A percentile compares a stretch with the other conserved stretches of the same genome.
Conservation (phyloP, 2,329 filamentous ascomycete genomes). For the Penicillium sp. region DNA sequence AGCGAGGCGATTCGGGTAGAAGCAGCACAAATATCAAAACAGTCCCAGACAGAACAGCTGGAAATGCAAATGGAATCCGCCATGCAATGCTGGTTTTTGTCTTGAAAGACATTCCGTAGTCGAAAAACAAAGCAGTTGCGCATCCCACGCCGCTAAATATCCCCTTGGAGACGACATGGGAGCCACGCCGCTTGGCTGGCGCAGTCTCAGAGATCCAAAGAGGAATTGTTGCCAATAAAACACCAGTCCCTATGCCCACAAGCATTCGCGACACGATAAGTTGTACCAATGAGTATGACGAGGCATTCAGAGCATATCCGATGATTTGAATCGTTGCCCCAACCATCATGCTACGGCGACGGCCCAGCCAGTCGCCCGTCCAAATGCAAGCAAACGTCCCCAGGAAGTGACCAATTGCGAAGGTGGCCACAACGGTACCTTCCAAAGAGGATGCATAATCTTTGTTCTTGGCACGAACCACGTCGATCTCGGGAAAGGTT, state of each 20-base stretch:
- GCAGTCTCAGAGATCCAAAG: conserved; percentile 26
- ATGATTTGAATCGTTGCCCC: conserved; percentile 18
- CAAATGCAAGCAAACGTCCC: conserved; percentile 23
- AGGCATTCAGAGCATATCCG: conserved; percentile 16
- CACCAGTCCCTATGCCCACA: conserved; percentile 18
- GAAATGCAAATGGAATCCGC: conserved; percentile 22
- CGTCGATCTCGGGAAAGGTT: conserved; percentile 21
- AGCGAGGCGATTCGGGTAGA: conserved; percentile 23
- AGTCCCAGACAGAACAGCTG: conserved; percentile 14
- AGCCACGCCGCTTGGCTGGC: conserved; percentile 18
- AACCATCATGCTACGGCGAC: conserved; percentile 21
- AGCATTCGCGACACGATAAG: conserved; percentile 14
- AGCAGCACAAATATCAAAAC: conserved; percentile 13
- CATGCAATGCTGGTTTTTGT: conserved; percentile 12
- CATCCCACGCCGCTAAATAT: conserved; percentile 22
- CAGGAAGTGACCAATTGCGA: conserved; percentile 19
- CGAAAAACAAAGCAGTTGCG: conserved; percentile 20
- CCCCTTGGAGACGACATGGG: conserved; percentile 23
- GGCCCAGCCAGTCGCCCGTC: conserved; percentile 21
- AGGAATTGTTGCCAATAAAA: conserved; percentile 19
- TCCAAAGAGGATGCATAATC: conserved; percentile 19
- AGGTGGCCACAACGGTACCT: conserved; percentile 19
- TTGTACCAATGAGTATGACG: conserved; percentile 13
- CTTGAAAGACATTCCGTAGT: conserved; percentile 24
- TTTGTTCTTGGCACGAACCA: conserved; percentile 7